Base-by-base conservation (phyloP, 352 stramenopile genomes). In the Pythium vanterpoolii region DNA sequence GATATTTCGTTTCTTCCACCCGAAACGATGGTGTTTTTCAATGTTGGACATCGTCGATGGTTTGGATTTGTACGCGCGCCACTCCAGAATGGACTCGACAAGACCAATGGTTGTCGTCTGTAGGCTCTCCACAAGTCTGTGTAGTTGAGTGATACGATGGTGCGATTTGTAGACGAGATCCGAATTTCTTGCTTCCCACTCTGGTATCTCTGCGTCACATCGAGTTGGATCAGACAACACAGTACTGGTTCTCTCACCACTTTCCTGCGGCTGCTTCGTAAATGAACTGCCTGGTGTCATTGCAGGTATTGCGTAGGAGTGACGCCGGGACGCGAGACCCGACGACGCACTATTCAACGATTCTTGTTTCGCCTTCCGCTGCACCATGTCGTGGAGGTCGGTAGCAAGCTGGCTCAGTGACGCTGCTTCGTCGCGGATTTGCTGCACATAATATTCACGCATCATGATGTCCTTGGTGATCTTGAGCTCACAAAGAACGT, bases 401-500 rank as follows among this genome's bases (percentile, higher is more conserved):
- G 36, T 47, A 14, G 68, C 56, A 19, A 85, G 36, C 6, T 26
- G 39, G 13, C 80, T 55, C 40, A 86, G 56, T 2, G 61, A 16
- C 1, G 50, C 43, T 3, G 67, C n/a, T 0, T 52, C 27, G 3
- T 79, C 62, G 7, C 69, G 66, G 28, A 89, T 52, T 38, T 89
- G 74, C 4, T 73, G 60, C 18, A 83, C 57, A n/a, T 75, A 56
- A 39, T 87, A 75, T 19, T 89, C 76, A 5, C 79, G 74, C 58
- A 81, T 64, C 51, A 86, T 69, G 43, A 89, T 84, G 16, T 84
- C 71, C 55, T 86, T 89, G 14, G 67, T 79, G 31, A 82, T 70
- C 26, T 62, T 54, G 8, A 89, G 48, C 28, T 87, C 79, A 26
- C 71, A 71, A 21, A 86, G 45, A 26, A 84, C 72, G 38, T 82